Base-by-base conservation (phyloP, 2,329 filamentous ascomycete genomes). In the Trichoderma atroviride region DNA sequence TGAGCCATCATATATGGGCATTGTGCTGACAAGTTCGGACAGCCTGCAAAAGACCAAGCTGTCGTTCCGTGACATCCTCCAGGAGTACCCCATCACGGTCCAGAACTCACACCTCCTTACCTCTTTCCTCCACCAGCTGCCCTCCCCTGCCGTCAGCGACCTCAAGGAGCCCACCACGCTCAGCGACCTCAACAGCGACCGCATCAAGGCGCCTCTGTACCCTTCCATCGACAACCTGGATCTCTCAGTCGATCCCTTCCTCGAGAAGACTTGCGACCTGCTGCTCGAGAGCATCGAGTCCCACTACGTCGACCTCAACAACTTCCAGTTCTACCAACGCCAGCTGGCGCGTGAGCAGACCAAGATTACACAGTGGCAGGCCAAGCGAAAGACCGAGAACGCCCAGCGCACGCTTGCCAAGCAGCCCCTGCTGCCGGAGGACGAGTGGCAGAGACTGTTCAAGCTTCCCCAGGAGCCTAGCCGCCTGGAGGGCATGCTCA, bases 51-150 rank as follows among this genome's bases (percentile, higher is more conserved):
- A 97, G 84, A 93, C 92, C 73, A 96, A 94, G 80, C 86, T 99
- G 75, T 90, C 92, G 73, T 97, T 96, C 87, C 92, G 94, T 82
- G 95, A 98, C 78, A 96, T 98, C 79, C 85, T 99, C 73, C 85
- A 93, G 75, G 96, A 99, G 85, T 86, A 97, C 68, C 95, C 96
- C 64, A 87, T 99, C 75, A 87, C 88, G 72, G 88, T 99, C 76
- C 94, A 97, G 87, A 98, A 98, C 89, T 97, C 95, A 50, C 95
- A 98, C 83, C 92, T 98, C 79, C 89, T 98, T 78, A 98, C 93
- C 71, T 92, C 93, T 43, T 97, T 96, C 84, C 89, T 99, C 71
- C 94, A 98, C 85, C 95, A 98, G 83, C 86, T 97, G 64, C 93
- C 95, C 69, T 82, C 87, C 58, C 84, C 89, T 67, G 87, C 90